Evolutionary conservation across 192 early-diverging fungal species (phyloP), one percentile per base, ranked within the genome.

Genomic region (Backusella luteola): DNA sequence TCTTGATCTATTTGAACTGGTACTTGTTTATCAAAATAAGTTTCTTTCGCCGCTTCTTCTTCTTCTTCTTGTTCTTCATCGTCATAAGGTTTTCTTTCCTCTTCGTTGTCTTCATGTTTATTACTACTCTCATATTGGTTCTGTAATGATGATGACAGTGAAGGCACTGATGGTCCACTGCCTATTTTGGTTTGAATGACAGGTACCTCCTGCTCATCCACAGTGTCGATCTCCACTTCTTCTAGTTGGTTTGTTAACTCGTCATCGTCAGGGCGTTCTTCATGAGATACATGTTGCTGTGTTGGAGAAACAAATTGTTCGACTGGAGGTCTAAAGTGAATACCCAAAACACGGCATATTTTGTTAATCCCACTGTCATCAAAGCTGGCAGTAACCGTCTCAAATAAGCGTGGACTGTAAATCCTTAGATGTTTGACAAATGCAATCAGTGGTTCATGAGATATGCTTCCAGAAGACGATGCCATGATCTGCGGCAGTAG

Each of bases 341-440:
- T 74, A 32, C 80, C 80, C 6, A 81, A 74, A 15, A 74, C 71
- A 23, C 59, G 49, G 15, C 74, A 66, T 2, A 82, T 69, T 15
- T 78, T 76, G 36, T 67, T 67, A 4, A 71, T 41, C 1, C 66
- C 69, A 1, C 6, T 42, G 12, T 74, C 82, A 76, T 84, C 82
- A 23, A 75, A 75, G 0, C 74, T 75, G n/a, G 66, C 17, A 6
- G 77, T 56, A 4, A 80, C 44, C 7, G 44, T 71, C n/a, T 84
- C 79, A 72, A 84, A 84, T 12, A 80, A 21, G 15, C 70, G 66
- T 21, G 77, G 73, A 73, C 80, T 77, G 2, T 78, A 38, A 4
- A 80, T 41, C 17, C 76, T 34, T 26, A 84, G 21, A 69, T 80
- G 82, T 3, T 69, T 73, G 5, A 84, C 56, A 34, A 84, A 67